These are phyloP conservation scores for Penicillium sp. DNA, from an alignment of 2,329 filamentous ascomycete genomes.

Conservation along the genomic window DNA sequence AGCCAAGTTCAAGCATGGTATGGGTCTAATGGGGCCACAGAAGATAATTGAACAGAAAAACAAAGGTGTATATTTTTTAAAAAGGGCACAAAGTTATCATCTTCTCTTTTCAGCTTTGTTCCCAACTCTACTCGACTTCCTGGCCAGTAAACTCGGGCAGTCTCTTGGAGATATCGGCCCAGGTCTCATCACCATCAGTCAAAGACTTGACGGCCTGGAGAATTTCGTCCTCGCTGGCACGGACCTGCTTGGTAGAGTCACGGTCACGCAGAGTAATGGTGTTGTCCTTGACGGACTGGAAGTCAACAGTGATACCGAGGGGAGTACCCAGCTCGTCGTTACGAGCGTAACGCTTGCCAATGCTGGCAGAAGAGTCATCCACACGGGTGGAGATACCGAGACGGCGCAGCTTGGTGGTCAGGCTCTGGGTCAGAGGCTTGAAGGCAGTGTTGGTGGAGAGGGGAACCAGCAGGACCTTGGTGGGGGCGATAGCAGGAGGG, in stretches of 20 bases:
- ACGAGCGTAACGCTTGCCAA: constrained; percentile 91
- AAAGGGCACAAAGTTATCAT: background rate
- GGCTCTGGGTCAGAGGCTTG: constrained; percentile 71
- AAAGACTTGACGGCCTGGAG: constrained; percentile 71
- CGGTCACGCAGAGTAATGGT: constrained; percentile 87
- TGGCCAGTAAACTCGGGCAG: constrained; percentile 86
- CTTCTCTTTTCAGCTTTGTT: background rate
- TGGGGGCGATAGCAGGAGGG: constrained; percentile 80
- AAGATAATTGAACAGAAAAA: constrained; percentile 8
- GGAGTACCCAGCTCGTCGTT: constrained; percentile 97
- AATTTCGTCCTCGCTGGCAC: constrained; percentile 79
- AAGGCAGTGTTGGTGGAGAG: constrained; percentile 82
- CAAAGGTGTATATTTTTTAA: constrained; percentile 21
- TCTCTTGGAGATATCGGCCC: constrained; percentile 73
- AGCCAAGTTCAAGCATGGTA: background rate
- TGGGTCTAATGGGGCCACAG: background rate
- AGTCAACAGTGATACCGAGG: constrained; percentile 91
- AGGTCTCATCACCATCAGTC: constrained; percentile 66
- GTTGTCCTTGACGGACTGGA: constrained; percentile 88
- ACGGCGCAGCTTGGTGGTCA: constrained; percentile 76
- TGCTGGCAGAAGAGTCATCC: constrained; percentile 87
- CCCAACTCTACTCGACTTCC: constrained; percentile 52
- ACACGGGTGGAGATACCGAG: constrained; percentile 81
- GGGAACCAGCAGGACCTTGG: constrained; percentile 90
- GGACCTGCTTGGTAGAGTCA: constrained; percentile 88